A percentile compares a stretch with the other conserved stretches of the same genome.
phyloP scores from a whole-genome alignment of 2,329 filamentous ascomycete genomes.

The Fusarium nelsonii region DNA sequence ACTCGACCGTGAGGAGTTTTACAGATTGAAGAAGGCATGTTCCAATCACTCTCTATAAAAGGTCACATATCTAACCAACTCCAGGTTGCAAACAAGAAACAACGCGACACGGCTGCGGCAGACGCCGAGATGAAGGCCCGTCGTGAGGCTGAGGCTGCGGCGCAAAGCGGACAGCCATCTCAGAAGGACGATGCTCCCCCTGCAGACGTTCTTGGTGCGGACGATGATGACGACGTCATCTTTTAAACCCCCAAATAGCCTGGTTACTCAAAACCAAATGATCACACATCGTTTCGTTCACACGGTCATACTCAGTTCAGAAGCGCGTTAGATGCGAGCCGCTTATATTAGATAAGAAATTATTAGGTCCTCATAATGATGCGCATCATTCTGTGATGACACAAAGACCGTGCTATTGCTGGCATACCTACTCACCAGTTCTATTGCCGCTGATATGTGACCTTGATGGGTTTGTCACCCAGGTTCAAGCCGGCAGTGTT shows the following conservation, averaged over 20 bases:
- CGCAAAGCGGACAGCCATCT: conserved; percentile 52
- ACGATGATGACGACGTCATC: conserved; percentile 87
- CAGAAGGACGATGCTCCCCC: conserved; percentile 55
- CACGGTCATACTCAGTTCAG: background rate
- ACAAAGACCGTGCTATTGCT: background rate
- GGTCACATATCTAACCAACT: conserved; percentile 14
- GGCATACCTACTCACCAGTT: background rate
- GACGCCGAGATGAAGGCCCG: conserved; percentile 83
- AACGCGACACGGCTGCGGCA: conserved; percentile 77
- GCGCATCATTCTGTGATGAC: background rate
- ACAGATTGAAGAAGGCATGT: conserved; percentile 85
- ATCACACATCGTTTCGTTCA: background rate
- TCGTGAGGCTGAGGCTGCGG: conserved; percentile 64
- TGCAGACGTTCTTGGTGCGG: conserved; percentile 77
- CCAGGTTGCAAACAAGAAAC: conserved; percentile 82
- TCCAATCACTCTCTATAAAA: background rate
- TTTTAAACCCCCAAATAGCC: conserved; percentile 65
- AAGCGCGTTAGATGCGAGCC: background rate
- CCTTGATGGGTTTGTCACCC: conserved; percentile 84
- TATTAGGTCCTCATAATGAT: background rate
- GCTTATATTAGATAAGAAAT: conserved; percentile 2
- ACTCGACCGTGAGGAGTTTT: conserved; percentile 97
- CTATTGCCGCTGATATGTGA: conserved; percentile 94
- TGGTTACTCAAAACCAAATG: background rate
- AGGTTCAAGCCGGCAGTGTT: conserved; percentile 87